Percentiles rank a stretch among this genome's conserved stretches.
These are phyloP conservation scores for Nothomitra cinnamomea DNA, from an alignment of 2,329 filamentous ascomycete genomes.

Conservation along the genomic window DNA sequence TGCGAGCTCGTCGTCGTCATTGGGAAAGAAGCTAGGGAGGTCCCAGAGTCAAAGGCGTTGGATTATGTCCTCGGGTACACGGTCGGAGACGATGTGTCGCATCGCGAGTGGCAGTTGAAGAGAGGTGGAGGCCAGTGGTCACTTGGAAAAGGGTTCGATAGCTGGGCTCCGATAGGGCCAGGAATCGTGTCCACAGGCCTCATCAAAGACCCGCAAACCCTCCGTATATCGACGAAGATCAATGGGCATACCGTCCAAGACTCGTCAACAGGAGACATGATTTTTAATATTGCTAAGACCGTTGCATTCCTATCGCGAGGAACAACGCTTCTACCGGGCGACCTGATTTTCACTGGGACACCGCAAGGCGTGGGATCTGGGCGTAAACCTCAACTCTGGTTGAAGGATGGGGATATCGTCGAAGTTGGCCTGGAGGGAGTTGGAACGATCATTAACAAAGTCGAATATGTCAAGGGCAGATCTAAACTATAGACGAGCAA, in stretches of 20 bases:
- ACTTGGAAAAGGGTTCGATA: constrained; percentile 58
- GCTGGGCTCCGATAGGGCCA: constrained; percentile 58
- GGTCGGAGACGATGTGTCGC: constrained; percentile 64
- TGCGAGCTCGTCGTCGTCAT: constrained; percentile 63
- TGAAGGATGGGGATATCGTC: constrained; percentile 53
- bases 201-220: constrained; percentile 38
- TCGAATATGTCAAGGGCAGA: constrained; percentile 24
- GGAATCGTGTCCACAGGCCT: constrained; percentile 44
- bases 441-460: constrained; percentile 34
- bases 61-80: constrained; percentile 58
- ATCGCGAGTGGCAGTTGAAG: constrained; percentile 51
- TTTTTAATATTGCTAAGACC: constrained; percentile 42
- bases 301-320: constrained; percentile 44
- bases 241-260: constrained; percentile 42
- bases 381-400: constrained; percentile 46
- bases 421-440: constrained; percentile 51
- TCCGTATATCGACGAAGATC: constrained; percentile 39
- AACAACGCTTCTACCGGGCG: constrained; percentile 44
- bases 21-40: constrained; percentile 46
- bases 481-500: constrained; percentile 20
- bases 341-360: constrained; percentile 51
- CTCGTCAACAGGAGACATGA: constrained; percentile 38
- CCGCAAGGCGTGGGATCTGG: constrained; percentile 58
- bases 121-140: constrained; percentile 19
- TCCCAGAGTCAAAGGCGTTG: constrained; percentile 48